These are phyloP conservation scores for Chalara sp. DNA, from an alignment of 2,329 filamentous ascomycete genomes.

Conservation along the genomic window DNA sequence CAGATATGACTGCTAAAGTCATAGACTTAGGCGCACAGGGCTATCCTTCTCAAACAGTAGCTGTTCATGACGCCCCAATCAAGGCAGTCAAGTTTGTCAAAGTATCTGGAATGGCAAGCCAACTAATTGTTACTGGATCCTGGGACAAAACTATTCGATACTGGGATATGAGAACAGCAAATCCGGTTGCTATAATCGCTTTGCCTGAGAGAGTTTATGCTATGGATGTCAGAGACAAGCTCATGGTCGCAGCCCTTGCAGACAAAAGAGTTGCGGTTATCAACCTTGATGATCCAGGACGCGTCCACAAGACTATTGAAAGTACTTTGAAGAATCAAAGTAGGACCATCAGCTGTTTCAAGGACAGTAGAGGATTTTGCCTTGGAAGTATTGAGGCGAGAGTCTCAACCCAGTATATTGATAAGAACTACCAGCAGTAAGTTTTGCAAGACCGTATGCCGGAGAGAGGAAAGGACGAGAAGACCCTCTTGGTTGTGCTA, in stretches of 20 bases:
- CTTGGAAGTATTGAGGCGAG: constrained; percentile 88
- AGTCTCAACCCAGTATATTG: too few relatives aligned
- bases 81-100: constrained; percentile 71
- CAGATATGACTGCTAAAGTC: constrained; percentile 82
- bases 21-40: constrained; percentile 68
- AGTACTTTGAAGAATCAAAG: constrained; percentile 96
- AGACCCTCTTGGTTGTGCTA: too few relatives aligned
- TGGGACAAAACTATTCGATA: constrained; percentile 87
- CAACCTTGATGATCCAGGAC: constrained; percentile 76
- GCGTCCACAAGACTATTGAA: constrained; percentile 89
- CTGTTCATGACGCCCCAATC: constrained; percentile 76
- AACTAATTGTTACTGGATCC: constrained; percentile 82
- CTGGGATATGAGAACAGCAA: constrained; percentile 66
- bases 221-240: constrained; percentile 79
- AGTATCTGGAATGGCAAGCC: constrained; percentile 49
- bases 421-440: too few relatives aligned
- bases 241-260: constrained; percentile 84
- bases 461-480: too few relatives aligned
- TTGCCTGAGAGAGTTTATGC: constrained; percentile 76
- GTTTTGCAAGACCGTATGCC: too few relatives aligned
- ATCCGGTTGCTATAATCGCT: constrained; percentile 53
- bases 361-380: constrained; percentile 79
- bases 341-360: constrained; percentile 84
- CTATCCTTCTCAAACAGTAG: constrained; percentile 57
- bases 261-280: constrained; percentile 91